A percentile compares a stretch with the other conserved stretches of the same genome.
phyloP scores from a whole-genome alignment of 2,329 filamentous ascomycete species.

The Fusarium irregulare region DNA sequence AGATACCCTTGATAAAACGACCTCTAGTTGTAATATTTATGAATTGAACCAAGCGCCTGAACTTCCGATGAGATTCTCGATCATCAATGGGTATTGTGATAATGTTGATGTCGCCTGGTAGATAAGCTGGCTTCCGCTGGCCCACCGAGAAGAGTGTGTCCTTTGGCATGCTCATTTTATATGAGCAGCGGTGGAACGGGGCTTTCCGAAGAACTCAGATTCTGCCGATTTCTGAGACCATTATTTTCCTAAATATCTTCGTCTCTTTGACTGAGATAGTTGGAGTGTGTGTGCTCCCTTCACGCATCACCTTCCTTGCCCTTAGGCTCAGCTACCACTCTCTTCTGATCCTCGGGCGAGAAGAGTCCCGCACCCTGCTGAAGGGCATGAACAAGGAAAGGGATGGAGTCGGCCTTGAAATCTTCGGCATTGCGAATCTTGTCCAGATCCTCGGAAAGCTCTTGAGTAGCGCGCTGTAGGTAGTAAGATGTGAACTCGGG shows the following conservation, averaged over 20 bases:
- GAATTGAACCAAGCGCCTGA: background rate
- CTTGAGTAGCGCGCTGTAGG: slow-evolving; percentile 74
- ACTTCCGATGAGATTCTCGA: too few species aligned
- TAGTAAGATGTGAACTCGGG: slow-evolving; percentile 72
- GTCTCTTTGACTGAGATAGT: background rate
- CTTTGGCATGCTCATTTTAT: background rate
- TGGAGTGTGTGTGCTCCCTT: background rate
- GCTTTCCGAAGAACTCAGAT: background rate
- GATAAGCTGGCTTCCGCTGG: background rate
- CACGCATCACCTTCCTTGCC: slow-evolving; percentile 28
- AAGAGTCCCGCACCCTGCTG: slow-evolving; percentile 75
- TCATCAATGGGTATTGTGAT: background rate
- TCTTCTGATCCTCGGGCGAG: slow-evolving; percentile 54
- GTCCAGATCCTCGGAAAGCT: slow-evolving; percentile 80
- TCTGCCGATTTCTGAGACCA: background rate
- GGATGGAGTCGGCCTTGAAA: slow-evolving; percentile 73
- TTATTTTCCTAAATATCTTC: background rate
- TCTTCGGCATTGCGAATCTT: slow-evolving; percentile 75
- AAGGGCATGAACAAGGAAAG: slow-evolving; percentile 74
- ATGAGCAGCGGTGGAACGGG: background rate
- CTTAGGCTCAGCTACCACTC: slow-evolving; percentile 37
- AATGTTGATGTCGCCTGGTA: background rate
- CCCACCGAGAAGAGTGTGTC: background rate
- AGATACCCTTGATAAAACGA: slow-evolving; percentile 45
- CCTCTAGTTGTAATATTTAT: slow-evolving; percentile 7